Evolutionary conservation across 2,329 filamentous ascomycete genomes (phyloP), one percentile per base, ranked within the genome.

Genomic region (Tolypocladium sp.): DNA sequence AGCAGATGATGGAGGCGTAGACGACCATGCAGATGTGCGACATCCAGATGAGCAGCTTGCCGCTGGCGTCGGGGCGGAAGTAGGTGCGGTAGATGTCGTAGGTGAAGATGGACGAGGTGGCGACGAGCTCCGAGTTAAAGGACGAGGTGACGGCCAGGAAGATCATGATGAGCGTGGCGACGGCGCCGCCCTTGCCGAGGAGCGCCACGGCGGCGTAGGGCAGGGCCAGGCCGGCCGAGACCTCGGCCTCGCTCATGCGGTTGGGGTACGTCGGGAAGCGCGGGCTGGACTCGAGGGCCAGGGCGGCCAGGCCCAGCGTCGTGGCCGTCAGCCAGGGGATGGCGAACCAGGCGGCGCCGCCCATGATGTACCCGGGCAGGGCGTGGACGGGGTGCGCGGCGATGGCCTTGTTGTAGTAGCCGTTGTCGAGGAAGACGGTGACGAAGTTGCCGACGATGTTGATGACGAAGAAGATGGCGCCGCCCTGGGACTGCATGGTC

Each of bases 341-440:
- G 1, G 92, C 92, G 66, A 96, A 96, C 92, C 92, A 96, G 56
- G 84, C 87, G 1, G 96, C 80, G 27, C 92, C 92, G 6, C 92
- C 92, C 62, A 93, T 82, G 58, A 96, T 87, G 69, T 96, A 96
- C 22, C 92, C 92, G 0, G 92, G 92, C 2, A 97, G 83, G 0
- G 92, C 92, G 61, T 93, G 86, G 0, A 93, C 88, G 1, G 91
- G 91, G 27, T 86, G 88, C 0, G 92, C 91, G 8, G 92, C 91
- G 67, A 96, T 96, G 20, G 91, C 92, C 74, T 96, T 96, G 80
- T 96, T 94, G 76, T 92, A 96, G 77, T 95, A 96, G 20, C 89
- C 87, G 64, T 92, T 92, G 69, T 95, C 91, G 52, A 91, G 80
- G 77, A 95, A 95, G 4, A 95, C 90, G 1, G 89, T 92, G 60